These are phyloP conservation scores for Neurospora sublineolata DNA, from an alignment of 495 filamentous ascomycete genomes.

Conservation along the genomic window DNA sequence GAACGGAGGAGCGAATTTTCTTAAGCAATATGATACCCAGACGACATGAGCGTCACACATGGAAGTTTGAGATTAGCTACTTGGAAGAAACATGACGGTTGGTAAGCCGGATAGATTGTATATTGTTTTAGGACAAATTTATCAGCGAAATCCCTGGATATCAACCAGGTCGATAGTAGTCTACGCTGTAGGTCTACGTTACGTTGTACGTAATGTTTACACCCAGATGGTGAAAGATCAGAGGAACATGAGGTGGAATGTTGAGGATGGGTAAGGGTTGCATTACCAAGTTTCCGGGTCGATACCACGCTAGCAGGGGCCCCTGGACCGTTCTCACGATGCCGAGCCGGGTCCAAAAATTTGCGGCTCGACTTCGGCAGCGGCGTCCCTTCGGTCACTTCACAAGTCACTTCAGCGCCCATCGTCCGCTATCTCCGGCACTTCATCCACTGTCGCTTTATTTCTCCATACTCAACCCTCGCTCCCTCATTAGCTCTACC, in stretches of 20 bases:
- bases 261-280: background rate
- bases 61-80: background rate
- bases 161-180: background rate
- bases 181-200: background rate
- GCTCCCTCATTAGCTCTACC: background rate
- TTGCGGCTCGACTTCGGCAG: background rate
- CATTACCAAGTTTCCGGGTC: conserved; percentile 5
- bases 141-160: background rate
- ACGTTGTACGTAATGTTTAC: background rate
- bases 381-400: background rate
- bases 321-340: background rate
- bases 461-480: background rate
- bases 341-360: background rate
- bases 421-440: background rate
- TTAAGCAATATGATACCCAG: conserved; percentile 9
- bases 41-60: background rate
- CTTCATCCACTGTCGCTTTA: background rate
- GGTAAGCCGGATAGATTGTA: background rate
- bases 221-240: background rate
- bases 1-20: background rate
- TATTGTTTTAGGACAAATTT: background rate
- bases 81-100: background rate
- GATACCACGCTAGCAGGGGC: conserved; percentile 12
- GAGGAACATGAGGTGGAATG: background rate
- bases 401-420: background rate